Evolutionary conservation across 2,329 filamentous ascomycete genomes (phyloP).

Genomic region (Fusarium dlaminii): DNA sequence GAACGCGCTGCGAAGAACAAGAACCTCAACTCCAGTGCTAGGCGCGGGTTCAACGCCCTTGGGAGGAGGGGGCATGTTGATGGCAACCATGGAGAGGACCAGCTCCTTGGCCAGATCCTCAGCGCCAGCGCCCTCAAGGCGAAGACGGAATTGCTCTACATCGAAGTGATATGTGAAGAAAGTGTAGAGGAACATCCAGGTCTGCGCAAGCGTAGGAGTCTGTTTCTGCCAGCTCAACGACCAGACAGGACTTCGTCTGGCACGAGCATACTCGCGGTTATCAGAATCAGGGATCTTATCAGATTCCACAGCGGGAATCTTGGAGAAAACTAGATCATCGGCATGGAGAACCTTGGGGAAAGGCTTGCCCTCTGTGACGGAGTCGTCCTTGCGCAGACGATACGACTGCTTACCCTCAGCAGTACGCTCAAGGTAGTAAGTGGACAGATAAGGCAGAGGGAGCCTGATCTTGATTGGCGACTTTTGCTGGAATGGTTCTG

Average conservation of each 20-base stretch:
- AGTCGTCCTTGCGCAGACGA: conserved; percentile 32
- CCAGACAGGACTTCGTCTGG: conserved; percentile 58
- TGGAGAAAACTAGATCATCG: conserved; percentile 30
- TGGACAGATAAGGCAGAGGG: conserved; percentile 35
- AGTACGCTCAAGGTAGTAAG: conserved; percentile 36
- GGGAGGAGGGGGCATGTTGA: conserved; percentile 53
- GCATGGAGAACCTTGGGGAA: conserved; percentile 35
- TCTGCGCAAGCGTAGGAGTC: conserved; percentile 55
- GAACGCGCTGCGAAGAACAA: conserved; percentile 63
- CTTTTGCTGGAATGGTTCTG: conserved; percentile 34
- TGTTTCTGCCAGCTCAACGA: conserved; percentile 53
- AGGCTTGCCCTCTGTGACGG: conserved; percentile 23
- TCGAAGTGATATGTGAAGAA: conserved; percentile 50
- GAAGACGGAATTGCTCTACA: conserved; percentile 38
- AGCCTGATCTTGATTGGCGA: conserved; percentile 56
- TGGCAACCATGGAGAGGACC: conserved; percentile 49
- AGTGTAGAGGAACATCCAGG: conserved; percentile 60
- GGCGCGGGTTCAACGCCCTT: conserved; percentile 44
- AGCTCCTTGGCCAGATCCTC: conserved; percentile 45
- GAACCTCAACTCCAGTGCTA: conserved; percentile 44
- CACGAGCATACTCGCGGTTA: conserved; percentile 59
- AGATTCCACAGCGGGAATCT: conserved; percentile 29
- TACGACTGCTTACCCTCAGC: conserved; percentile 29
- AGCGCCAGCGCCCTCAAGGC: conserved; percentile 29
- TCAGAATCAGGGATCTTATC: conserved; percentile 40